These are phyloP conservation scores for Saccharomycopsis sp. DNA, from an alignment of 805 yeast genomes.

Conservation along the genomic window DNA sequence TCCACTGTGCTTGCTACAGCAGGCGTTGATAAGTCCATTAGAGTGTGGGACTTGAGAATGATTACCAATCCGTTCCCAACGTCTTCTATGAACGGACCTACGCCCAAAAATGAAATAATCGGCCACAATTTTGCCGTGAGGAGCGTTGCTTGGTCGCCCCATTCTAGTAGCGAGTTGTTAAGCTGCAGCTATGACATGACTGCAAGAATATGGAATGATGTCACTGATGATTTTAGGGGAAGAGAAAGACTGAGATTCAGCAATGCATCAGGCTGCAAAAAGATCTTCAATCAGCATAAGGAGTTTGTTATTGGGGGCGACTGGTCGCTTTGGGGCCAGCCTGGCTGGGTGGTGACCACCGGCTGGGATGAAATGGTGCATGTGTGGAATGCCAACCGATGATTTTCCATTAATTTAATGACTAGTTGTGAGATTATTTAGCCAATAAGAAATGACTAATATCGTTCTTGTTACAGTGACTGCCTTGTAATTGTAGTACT, in stretches of 20 bases:
- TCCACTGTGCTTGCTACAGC: slow-evolving; percentile 76
- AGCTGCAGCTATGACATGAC: slow-evolving; percentile 92
- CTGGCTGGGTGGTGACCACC: slow-evolving; percentile 90
- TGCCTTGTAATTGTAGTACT: too few species aligned
- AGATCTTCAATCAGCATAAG: slow-evolving; percentile 60
- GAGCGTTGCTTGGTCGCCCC: slow-evolving; percentile 85
- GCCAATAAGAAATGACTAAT: too few species aligned
- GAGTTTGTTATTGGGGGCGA: slow-evolving; percentile 93
- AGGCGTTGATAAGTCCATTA: slow-evolving; percentile 82
- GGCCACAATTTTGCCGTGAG: slow-evolving; percentile 91
- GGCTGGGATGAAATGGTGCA: slow-evolving; percentile 97
- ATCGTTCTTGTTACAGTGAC: too few species aligned
- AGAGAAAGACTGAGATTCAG: slow-evolving; percentile 25
- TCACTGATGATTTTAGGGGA: slow-evolving; percentile 50
- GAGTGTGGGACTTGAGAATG: slow-evolving; percentile 86
- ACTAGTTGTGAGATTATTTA: too few species aligned
- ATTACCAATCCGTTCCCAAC: slow-evolving; percentile 34
- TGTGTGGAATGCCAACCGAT: slow-evolving; percentile 66
- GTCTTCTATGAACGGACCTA: slow-evolving; percentile 40
- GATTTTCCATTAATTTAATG: neutral
- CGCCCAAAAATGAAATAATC: slow-evolving; percentile 67
- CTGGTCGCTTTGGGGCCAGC: slow-evolving; percentile 95
- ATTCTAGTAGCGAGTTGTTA: slow-evolving; percentile 59
- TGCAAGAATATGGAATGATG: slow-evolving; percentile 77
- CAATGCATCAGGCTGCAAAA: slow-evolving; percentile 46